phyloP scores from a whole-genome alignment of 2,329 filamentous ascomycete species.

The Cordyceps cateniannulata region DNA sequence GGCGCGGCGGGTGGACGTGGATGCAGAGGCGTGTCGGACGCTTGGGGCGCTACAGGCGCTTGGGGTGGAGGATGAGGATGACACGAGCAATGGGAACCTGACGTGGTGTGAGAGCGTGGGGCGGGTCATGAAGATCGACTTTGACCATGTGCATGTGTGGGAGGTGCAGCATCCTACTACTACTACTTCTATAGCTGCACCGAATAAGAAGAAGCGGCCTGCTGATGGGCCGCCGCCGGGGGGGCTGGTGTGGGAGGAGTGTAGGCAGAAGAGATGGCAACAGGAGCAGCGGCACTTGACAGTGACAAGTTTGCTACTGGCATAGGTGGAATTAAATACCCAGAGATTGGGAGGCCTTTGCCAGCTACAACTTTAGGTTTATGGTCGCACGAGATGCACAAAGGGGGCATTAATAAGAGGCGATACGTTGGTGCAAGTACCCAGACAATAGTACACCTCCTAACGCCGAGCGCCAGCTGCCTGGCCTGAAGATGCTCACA shows the following conservation, averaged over 20 bases:
- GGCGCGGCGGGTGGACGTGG: background rate
- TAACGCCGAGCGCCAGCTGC: too few relatives aligned
- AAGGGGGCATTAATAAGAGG: too few relatives aligned
- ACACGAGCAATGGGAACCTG: background rate
- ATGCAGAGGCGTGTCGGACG: background rate
- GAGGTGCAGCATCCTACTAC: background rate
- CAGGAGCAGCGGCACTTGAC: background rate
- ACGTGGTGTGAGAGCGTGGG: background rate
- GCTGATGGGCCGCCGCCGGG: background rate
- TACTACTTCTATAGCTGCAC: background rate
- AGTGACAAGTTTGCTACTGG: slow-evolving; percentile 16
- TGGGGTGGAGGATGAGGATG: background rate
- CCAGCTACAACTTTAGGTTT: too few relatives aligned
- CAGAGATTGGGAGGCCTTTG: too few relatives aligned
- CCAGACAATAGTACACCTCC: too few relatives aligned
- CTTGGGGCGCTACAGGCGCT: background rate
- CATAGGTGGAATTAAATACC: slow-evolving; percentile 12
- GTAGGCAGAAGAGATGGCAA: background rate
- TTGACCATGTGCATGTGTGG: background rate
- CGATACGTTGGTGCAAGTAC: too few relatives aligned
- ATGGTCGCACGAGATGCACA: too few relatives aligned
- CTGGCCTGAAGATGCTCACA: too few relatives aligned
- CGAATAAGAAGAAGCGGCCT: background rate
- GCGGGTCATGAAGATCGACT: background rate
- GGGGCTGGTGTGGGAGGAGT: background rate